These are phyloP conservation scores for Boletellus dicymbophilus DNA, from an alignment of 1,284 basidiomycete genomes.

Conservation along the genomic window DNA sequence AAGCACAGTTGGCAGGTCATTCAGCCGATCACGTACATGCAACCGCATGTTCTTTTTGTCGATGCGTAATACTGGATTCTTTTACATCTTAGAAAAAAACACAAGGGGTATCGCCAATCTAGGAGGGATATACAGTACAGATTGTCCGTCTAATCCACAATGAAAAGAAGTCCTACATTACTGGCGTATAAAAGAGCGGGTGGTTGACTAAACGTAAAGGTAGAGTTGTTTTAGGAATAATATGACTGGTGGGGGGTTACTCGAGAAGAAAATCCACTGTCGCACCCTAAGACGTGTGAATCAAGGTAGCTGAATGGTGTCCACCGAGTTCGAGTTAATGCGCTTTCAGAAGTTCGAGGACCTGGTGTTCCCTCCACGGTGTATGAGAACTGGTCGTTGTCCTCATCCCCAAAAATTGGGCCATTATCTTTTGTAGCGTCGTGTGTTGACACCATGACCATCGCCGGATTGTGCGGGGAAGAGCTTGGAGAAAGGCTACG, in stretches of 20 bases:
- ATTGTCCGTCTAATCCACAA: slow-evolving; percentile 18
- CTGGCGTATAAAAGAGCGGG: slow-evolving; percentile 1
- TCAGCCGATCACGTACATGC: slow-evolving; percentile 20
- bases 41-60: not conserved
- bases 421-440: slow-evolving; percentile 18
- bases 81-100: slow-evolving; percentile 1
- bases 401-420: slow-evolving; percentile 24
- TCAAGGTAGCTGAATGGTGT: slow-evolving; percentile 30
- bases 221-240: slow-evolving; percentile 9
- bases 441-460: slow-evolving; percentile 8
- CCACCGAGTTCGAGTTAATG: slow-evolving; percentile 22
- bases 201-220: not conserved
- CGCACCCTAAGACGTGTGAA: slow-evolving; percentile 25
- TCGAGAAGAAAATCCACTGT: slow-evolving; percentile 24
- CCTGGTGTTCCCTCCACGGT: slow-evolving; percentile 15
- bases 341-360: slow-evolving; percentile 14
- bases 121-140: slow-evolving; percentile 23
- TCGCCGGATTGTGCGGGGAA: slow-evolving; percentile 12
- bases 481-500: slow-evolving; percentile 27
- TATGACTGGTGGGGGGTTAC: slow-evolving; percentile 21
- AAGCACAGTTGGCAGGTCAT: not conserved
- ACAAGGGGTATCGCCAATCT: slow-evolving; percentile 26
- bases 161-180: slow-evolving; percentile 15
- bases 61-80: not conserved
- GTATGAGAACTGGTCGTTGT: slow-evolving; percentile 32